These are phyloP conservation scores for Phytophthora multivora DNA, from an alignment of 352 stramenopile species.

Conservation along the genomic window DNA sequence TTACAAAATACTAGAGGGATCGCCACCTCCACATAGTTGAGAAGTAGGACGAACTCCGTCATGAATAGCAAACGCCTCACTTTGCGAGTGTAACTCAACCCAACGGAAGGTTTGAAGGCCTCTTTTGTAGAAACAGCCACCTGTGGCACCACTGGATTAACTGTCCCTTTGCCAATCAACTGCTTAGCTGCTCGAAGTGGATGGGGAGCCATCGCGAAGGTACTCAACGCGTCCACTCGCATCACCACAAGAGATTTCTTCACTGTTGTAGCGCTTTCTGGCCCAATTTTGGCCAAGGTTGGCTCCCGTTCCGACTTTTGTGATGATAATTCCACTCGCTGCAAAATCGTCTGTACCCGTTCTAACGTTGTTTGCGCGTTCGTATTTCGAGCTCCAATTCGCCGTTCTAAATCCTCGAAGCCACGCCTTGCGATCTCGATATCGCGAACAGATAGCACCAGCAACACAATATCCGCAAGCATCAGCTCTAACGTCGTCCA, in stretches of 20 bases:
- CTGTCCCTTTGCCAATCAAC: neutral
- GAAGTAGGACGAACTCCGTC: conserved; percentile 35
- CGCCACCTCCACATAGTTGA: conserved; percentile 36
- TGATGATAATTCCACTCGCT: conserved; percentile 2
- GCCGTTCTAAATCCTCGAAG: conserved; percentile 1
- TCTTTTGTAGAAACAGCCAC: no score
- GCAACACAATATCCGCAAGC: conserved; percentile 9
- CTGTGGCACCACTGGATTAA: neutral
- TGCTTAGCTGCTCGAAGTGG: neutral
- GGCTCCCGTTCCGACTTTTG: no score
- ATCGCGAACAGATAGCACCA: conserved; percentile 20
- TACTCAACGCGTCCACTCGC: neutral
- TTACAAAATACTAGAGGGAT: conserved; percentile 34
- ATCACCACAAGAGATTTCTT: neutral
- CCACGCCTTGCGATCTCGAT: conserved; percentile 6
- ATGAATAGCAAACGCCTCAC: conserved; percentile 26
- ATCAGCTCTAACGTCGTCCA: conserved; percentile 17
- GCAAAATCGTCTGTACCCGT: neutral
- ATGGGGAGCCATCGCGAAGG: neutral
- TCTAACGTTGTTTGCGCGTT: neutral
- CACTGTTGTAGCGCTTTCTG: neutral
- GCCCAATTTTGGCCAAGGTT: neutral
- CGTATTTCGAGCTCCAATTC: conserved; percentile 5
- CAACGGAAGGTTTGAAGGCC: neutral
- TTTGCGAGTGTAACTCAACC: conserved; percentile 7